phyloP scores from a whole-genome alignment of 805 yeast genomes.

The Lipomyces kockii region DNA sequence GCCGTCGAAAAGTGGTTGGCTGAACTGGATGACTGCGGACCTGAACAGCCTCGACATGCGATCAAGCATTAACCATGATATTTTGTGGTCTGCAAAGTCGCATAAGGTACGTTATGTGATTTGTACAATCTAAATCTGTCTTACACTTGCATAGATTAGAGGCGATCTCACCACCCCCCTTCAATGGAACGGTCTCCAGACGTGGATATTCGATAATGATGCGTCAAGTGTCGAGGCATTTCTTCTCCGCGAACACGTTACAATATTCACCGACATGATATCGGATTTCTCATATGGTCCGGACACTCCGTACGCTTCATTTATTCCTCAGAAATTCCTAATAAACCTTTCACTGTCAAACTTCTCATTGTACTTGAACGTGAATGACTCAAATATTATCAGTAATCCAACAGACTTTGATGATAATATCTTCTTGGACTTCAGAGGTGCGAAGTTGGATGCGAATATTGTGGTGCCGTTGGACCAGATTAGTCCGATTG shows the following conservation, averaged over 20 bases:
- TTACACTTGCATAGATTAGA: conserved; percentile 52
- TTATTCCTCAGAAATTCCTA: conserved; percentile 70
- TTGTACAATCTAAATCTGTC: not conserved
- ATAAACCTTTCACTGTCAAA: conserved; percentile 62
- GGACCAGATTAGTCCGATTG: conserved; percentile 45
- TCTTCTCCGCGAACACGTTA: conserved; percentile 79
- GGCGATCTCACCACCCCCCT: conserved; percentile 73
- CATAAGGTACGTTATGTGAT: conserved; percentile 12
- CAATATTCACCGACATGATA: conserved; percentile 70
- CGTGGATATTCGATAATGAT: conserved; percentile 64
- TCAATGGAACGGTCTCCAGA: conserved; percentile 78
- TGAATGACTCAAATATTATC: conserved; percentile 85
- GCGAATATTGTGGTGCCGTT: conserved; percentile 62
- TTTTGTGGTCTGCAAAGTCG: conserved; percentile 64
- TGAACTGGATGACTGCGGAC: conserved; percentile 53
- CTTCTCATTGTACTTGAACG: conserved; percentile 70
- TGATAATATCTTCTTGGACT: conserved; percentile 75
- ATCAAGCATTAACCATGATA: conserved; percentile 87
- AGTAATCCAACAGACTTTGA: conserved; percentile 84
- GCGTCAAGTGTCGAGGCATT: conserved; percentile 63
- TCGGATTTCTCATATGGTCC: conserved; percentile 78
- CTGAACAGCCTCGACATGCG: conserved; percentile 66
- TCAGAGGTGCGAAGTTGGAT: conserved; percentile 64
- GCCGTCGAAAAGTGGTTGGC: conserved; percentile 62
- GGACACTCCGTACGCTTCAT: conserved; percentile 67